phyloP scores from a whole-genome alignment of 2,329 filamentous ascomycete species.

The Fusarium poae region DNA sequence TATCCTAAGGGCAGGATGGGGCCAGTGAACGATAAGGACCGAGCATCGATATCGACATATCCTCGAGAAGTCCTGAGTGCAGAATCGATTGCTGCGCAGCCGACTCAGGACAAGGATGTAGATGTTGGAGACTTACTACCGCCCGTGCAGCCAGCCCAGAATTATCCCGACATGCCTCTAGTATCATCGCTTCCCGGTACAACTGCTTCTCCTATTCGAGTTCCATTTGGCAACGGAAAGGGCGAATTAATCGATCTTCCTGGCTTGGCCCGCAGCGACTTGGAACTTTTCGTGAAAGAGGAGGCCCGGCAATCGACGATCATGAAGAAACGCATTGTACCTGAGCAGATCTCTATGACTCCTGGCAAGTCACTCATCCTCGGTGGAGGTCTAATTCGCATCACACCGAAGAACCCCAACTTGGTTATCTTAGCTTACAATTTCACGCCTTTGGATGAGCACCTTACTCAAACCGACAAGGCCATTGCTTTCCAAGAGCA shows the following conservation, averaged over 20 bases:
- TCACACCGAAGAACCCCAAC: conserved; percentile 77
- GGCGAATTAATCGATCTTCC: conserved; percentile 96
- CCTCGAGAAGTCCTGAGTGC: conserved; percentile 20
- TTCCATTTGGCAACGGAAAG: conserved; percentile 86
- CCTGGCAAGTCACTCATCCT: conserved; percentile 84
- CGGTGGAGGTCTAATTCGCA: conserved; percentile 82
- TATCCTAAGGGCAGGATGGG: conserved; percentile 81
- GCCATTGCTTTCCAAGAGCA: conserved; percentile 79
- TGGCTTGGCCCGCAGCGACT: conserved; percentile 79
- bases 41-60: conserved; percentile 34
- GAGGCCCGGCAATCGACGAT: conserved; percentile 76
- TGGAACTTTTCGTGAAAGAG: conserved; percentile 78
- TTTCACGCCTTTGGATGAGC: conserved; percentile 83
- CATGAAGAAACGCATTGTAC: conserved; percentile 81
- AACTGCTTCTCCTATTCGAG: conserved; percentile 92
- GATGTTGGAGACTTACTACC: conserved; percentile 75
- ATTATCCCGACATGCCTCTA: conserved; percentile 86
- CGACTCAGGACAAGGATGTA: conserved; percentile 43
- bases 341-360: conserved; percentile 79
- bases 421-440: conserved; percentile 82
- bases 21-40: conserved; percentile 30
- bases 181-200: conserved; percentile 91
- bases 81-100: conserved; percentile 52
- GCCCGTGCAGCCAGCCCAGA: conserved; percentile 77
- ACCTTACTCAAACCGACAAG: conserved; percentile 84